A percentile compares a stretch with the other conserved stretches of the same genome.
These are phyloP conservation scores for Cutaneotrichosporon curvatum DNA, from an alignment of 1,284 basidiomycete species.

Conservation along the genomic window DNA sequence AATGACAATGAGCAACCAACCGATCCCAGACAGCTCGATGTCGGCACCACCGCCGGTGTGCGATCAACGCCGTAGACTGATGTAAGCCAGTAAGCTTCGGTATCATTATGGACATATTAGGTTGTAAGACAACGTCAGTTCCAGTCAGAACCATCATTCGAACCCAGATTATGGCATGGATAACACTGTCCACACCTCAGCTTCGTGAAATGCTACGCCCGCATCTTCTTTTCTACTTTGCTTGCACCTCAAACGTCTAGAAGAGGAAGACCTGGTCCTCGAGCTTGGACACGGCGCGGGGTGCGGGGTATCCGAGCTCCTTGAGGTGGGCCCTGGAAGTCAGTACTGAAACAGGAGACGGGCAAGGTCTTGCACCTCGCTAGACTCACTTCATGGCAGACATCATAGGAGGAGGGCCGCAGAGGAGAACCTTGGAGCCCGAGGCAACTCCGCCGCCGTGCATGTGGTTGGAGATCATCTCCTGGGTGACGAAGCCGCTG, in stretches of 20 bases:
- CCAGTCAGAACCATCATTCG: too few species aligned
- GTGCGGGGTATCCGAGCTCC: conserved; percentile 76
- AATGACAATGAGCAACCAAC: too few species aligned
- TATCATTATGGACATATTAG: too few species aligned
- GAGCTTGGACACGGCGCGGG: conserved; percentile 86
- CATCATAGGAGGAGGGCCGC: conserved; percentile 94
- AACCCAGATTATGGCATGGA: too few species aligned
- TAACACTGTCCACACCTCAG: too few species aligned
- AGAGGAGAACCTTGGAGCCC: conserved; percentile 64
- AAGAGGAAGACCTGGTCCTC: conserved; percentile 67
- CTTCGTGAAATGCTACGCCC: too few species aligned
- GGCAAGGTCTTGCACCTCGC: too few species aligned
- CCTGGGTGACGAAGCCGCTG: conserved; percentile 84
- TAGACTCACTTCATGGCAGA: conserved; percentile 71
- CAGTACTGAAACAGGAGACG: conserved; percentile 45
- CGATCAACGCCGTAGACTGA: too few species aligned
- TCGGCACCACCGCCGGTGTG: too few species aligned
- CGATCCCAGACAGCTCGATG: too few species aligned
- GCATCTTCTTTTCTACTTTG: background rate
- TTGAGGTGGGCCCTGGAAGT: conserved; percentile 74
- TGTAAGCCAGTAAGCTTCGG: too few species aligned
- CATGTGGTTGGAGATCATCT: conserved; percentile 76
- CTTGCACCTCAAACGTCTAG: conserved; percentile 17
- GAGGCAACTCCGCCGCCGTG: background rate
- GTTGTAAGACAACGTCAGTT: too few species aligned